A percentile compares a stretch with the other conserved stretches of the same genome.
phyloP scores from a whole-genome alignment of 257 asterid genomes.

The Henckelia pumila region DNA sequence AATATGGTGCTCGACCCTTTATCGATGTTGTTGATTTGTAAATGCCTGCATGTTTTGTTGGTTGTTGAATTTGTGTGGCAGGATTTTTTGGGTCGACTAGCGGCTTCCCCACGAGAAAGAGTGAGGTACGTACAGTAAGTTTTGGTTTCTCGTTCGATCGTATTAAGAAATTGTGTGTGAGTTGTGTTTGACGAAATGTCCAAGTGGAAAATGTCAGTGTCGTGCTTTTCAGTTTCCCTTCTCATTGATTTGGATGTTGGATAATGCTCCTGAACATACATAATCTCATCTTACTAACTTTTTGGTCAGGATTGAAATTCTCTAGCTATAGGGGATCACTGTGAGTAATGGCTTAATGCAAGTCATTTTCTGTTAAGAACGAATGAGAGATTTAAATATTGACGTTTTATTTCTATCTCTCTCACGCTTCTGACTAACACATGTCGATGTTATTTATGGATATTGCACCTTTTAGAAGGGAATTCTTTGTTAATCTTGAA shows the following conservation, averaged over 20 bases:
- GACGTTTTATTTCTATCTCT: no score
- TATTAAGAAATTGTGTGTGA: conserved; percentile 8
- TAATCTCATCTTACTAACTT: background rate
- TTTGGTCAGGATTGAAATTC: background rate
- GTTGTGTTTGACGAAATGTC: conserved; percentile 61
- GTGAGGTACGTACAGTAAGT: conserved; percentile 47
- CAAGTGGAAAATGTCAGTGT: background rate
- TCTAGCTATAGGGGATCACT: background rate
- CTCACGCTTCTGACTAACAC: no score
- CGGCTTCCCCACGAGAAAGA: conserved; percentile 38
- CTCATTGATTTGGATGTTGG: background rate
- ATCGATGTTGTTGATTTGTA: background rate
- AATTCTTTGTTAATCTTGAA: no score
- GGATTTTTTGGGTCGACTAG: conserved; percentile 47
- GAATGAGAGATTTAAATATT: no score
- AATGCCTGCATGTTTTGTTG: background rate
- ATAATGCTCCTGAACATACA: background rate
- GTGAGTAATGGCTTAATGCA: no score
- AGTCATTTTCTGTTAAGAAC: no score
- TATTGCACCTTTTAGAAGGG: no score
- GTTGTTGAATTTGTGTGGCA: conserved; percentile 16
- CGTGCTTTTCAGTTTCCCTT: background rate
- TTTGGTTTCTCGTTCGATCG: conserved; percentile 1
- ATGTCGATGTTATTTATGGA: no score
- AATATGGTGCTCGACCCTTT: background rate